Conservation (phyloP, 2,329 filamentous ascomycete species). For the Penicillium sp. region DNA sequence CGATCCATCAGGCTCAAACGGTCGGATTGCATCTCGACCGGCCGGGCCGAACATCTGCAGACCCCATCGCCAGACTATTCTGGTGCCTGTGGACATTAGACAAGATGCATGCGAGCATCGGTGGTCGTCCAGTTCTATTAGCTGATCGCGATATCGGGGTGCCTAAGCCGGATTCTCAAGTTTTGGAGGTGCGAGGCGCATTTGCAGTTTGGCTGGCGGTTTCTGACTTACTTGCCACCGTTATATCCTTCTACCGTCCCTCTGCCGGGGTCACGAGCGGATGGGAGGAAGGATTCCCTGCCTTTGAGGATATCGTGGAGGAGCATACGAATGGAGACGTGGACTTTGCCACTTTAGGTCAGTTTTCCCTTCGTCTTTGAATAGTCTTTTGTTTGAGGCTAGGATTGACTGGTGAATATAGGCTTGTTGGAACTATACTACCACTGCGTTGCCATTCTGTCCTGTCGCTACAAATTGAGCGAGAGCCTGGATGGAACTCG, state of each 20-base stretch:
- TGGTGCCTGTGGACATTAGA: conserved; percentile 49
- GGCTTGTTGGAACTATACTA: conserved; percentile 61
- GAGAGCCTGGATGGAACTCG: conserved; percentile 50
- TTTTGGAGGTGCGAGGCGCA: conserved; percentile 20
- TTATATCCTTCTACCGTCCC: conserved; percentile 47
- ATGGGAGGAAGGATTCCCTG: conserved; percentile 45
- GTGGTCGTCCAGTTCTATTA: conserved; percentile 44
- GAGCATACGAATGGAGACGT: conserved; percentile 29
- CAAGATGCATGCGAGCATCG: conserved; percentile 47
- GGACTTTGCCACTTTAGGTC: conserved; percentile 36
- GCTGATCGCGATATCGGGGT: conserved; percentile 47
- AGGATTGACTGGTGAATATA: conserved; percentile 23
- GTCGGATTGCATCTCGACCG: conserved; percentile 44
- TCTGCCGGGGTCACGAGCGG: conserved; percentile 37
- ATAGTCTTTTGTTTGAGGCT: background rate
- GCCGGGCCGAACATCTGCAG: conserved; percentile 34
- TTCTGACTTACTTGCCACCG: conserved; percentile 41
- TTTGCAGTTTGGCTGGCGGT: conserved; percentile 45
- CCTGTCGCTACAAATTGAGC: conserved; percentile 52
- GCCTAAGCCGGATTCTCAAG: conserved; percentile 29
- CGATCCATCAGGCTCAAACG: conserved; percentile 47
- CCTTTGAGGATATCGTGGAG: conserved; percentile 40
- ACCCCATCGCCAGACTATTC: conserved; percentile 39
- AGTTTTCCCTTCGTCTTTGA: background rate
- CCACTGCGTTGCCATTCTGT: conserved; percentile 60